Base-by-base conservation (phyloP, 2,329 filamentous ascomycete species). In the Moelleriella libera region DNA sequence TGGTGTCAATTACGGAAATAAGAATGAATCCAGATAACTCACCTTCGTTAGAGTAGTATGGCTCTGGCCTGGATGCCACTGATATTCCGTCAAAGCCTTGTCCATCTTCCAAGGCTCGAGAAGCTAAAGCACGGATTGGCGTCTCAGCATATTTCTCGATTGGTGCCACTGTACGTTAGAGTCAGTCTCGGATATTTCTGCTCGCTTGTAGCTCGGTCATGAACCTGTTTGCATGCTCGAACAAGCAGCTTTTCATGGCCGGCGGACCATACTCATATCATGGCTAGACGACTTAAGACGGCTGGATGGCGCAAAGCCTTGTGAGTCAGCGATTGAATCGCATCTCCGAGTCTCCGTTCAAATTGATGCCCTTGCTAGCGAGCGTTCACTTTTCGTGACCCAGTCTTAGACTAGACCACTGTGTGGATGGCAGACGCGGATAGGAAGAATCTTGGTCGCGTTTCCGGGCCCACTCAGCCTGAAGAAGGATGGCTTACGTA, bases 11-110 rank as follows among this genome's bases (percentile, higher is more conserved):
- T 21, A 21, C 21, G 21, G 21, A 21, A 21, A 21, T 21, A 21
- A 21, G 2, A 21, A 21, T 21, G 21, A 21, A 21, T 21, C 21
- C 21, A 21, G 21, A 21, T 21, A 21, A 21, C 21, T 21, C 42
- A 80, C 80, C 79, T 66, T 80, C 67, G 55, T 83, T 79, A 47
- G 76, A 75, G 56, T 83, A 80, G 56, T 72, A 75, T 11, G 65
- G 56, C 43, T 64, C 62, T 42, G 46, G 48, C 28, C 41, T 48
- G 46, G 48, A 12, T 30, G 42, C 45, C 31, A 31, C 37, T 12
- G 31, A 12, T 30, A 9, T 14, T 30, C 43, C 30, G 3, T 29
- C 21, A 21, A 30, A 30, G 42, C 9, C 29, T 43, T 11, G 29
- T 43, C 47, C 45, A 49, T 49, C 48, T 29, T 49, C 47, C 10